Percentiles rank a stretch among this genome's conserved stretches.
Evolutionary conservation across 805 yeast genomes (phyloP).

Genomic region (Ogataea pignaliae): DNA sequence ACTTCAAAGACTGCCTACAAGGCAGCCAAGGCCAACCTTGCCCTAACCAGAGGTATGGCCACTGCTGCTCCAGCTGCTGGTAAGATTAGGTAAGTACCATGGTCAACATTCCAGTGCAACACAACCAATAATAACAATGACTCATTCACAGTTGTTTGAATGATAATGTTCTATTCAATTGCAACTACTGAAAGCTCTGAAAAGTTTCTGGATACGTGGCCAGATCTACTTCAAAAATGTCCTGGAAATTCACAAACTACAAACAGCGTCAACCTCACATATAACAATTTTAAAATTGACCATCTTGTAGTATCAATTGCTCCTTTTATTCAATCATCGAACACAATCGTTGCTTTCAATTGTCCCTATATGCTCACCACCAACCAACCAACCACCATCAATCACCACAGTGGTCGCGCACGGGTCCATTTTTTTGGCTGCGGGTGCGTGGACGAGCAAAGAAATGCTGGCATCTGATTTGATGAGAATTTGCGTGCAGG

Average conservation of each 20-base stretch:
- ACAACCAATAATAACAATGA: background rate
- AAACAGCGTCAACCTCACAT: too few relatives aligned
- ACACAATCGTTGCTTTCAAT: background rate
- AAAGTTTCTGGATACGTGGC: too few relatives aligned
- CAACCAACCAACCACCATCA: too few relatives aligned
- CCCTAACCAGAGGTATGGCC: conserved; percentile 73
- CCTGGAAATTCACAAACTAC: too few relatives aligned
- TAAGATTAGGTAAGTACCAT: conserved; percentile 74
- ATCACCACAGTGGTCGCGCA: conserved; percentile 2
- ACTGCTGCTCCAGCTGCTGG: conserved; percentile 75
- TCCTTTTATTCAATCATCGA: background rate
- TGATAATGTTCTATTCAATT: too few relatives aligned
- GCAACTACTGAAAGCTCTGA: too few relatives aligned
- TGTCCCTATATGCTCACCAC: background rate
- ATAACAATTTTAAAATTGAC: too few relatives aligned
- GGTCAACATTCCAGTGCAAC: background rate
- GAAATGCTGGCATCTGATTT: conserved; percentile 6
- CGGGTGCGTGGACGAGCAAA: background rate
- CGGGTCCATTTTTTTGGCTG: background rate
- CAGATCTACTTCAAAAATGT: too few relatives aligned
- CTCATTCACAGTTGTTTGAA: too few relatives aligned
- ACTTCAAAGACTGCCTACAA: conserved; percentile 81
- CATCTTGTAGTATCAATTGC: background rate
- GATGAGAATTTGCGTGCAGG: background rate
- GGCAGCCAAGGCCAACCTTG: conserved; percentile 80